A percentile compares a stretch with the other conserved stretches of the same genome.
phyloP scores from a whole-genome alignment of 2,329 filamentous ascomycete species.

The Calonectria hongkongensis region DNA sequence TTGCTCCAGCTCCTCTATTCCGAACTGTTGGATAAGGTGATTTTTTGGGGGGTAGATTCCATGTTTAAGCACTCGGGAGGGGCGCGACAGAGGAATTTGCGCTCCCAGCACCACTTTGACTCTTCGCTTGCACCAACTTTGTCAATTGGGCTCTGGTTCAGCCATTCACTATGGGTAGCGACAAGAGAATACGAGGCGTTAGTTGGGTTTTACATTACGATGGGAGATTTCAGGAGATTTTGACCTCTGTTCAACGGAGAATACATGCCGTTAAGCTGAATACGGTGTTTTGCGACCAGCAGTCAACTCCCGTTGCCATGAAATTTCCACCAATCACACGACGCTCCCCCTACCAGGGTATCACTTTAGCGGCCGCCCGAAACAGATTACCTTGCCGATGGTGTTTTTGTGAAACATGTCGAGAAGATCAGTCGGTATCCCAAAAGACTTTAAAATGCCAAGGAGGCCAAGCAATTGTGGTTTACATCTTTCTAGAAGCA shows the following conservation, averaged over 20 bases:
- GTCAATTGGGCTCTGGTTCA: neutral
- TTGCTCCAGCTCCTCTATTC: neutral
- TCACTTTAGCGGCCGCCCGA: neutral
- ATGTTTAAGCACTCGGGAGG: neutral
- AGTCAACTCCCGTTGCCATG: neutral
- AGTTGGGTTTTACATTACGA: neutral
- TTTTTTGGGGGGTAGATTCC: neutral
- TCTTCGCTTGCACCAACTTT: neutral
- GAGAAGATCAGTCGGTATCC: neutral
- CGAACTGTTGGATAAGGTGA: neutral
- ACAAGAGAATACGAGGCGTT: neutral
- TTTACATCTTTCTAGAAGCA: neutral
- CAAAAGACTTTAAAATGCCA: neutral
- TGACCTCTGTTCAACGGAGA: neutral
- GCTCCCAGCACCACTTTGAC: neutral
- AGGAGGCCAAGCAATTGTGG: neutral
- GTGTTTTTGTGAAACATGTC: neutral
- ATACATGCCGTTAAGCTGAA: neutral
- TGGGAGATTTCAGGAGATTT: conserved; percentile 3
- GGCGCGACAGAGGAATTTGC: neutral
- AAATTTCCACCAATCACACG: conserved; percentile 7
- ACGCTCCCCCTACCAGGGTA: neutral
- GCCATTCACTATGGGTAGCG: neutral
- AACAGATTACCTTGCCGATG: neutral
- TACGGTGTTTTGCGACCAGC: neutral